Evolutionary conservation across 176 grass and related monocot species (phyloP).

Genomic region (Triticum dicoccoides): DNA sequence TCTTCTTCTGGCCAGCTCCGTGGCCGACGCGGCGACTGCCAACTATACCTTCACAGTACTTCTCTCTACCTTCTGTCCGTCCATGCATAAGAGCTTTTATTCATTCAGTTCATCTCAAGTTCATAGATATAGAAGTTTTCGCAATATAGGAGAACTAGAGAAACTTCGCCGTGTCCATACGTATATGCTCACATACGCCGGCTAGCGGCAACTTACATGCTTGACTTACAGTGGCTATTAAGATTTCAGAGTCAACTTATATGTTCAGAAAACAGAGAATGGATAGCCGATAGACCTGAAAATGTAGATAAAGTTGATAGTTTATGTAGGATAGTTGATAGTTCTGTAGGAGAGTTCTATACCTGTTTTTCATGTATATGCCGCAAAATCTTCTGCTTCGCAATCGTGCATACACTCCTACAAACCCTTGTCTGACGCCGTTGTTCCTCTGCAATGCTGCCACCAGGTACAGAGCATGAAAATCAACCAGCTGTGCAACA

Average conservation of each 20-base stretch:
- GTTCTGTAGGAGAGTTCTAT: not conserved
- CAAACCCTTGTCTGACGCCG: not conserved
- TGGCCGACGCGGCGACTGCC: slow-evolving; percentile 35
- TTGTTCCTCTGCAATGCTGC: slow-evolving; percentile 14
- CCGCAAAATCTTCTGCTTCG: not conserved
- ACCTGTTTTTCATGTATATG: not conserved
- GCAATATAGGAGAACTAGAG: not conserved
- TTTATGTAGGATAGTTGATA: not conserved
- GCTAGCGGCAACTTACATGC: not conserved
- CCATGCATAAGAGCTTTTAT: not conserved
- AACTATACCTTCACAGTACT: slow-evolving; percentile 53
- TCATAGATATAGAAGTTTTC: not conserved
- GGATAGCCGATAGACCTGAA: not conserved
- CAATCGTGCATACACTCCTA: not conserved
- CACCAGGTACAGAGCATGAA: slow-evolving; percentile 43
- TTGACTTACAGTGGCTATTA: not conserved
- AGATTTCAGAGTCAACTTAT: not conserved
- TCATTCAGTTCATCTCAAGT: slow-evolving; percentile 1
- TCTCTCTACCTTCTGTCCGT: not conserved
- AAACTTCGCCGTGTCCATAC: not conserved
- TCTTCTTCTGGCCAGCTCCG: slow-evolving; percentile 29
- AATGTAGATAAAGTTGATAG: not conserved
- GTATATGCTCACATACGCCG: not conserved
- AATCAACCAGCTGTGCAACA: slow-evolving; percentile 45
- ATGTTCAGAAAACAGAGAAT: not conserved